Conservation (phyloP, 1,139 yeast species). For the Taiozyma sp. region DNA sequence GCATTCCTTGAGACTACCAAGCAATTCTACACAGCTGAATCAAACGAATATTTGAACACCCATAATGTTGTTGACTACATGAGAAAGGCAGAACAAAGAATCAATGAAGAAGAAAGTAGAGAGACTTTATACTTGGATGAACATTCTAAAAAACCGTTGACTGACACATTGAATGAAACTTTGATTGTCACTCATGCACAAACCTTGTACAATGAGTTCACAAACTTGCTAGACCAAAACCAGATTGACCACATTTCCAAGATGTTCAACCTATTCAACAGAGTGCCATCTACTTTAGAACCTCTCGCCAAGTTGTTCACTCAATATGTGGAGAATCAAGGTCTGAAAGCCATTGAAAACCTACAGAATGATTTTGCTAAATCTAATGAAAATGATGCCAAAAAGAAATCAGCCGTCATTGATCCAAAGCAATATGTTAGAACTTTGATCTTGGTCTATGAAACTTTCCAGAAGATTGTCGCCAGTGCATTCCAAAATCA, state of each 20-base stretch:
- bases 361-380: slow-evolving; percentile 43
- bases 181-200: slow-evolving; percentile 76
- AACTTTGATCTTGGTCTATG: slow-evolving; percentile 65
- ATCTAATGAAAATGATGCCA: slow-evolving; percentile 7
- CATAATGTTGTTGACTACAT: slow-evolving; percentile 90
- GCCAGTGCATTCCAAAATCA: slow-evolving; percentile 66
- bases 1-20: slow-evolving; percentile 71
- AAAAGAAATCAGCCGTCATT: slow-evolving; percentile 25
- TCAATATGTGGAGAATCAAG: slow-evolving; percentile 68
- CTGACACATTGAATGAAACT: slow-evolving; percentile 69
- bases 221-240: slow-evolving; percentile 65
- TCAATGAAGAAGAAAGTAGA: slow-evolving; percentile 76
- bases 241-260: slow-evolving; percentile 74
- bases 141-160: slow-evolving; percentile 72
- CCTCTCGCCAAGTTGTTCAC: slow-evolving; percentile 76
- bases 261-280: slow-evolving; percentile 68
- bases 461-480: slow-evolving; percentile 64
- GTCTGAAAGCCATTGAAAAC: slow-evolving; percentile 61
- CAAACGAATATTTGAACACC: slow-evolving; percentile 55
- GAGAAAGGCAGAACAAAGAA: slow-evolving; percentile 76
- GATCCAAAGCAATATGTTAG: slow-evolving; percentile 82
- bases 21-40: slow-evolving; percentile 67
- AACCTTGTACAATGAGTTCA: slow-evolving; percentile 72
- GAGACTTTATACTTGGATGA: slow-evolving; percentile 81
- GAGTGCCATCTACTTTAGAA: slow-evolving; percentile 68